Base-by-base conservation (phyloP, 176 grass and related monocot genomes). In the Oryza longistaminata region DNA sequence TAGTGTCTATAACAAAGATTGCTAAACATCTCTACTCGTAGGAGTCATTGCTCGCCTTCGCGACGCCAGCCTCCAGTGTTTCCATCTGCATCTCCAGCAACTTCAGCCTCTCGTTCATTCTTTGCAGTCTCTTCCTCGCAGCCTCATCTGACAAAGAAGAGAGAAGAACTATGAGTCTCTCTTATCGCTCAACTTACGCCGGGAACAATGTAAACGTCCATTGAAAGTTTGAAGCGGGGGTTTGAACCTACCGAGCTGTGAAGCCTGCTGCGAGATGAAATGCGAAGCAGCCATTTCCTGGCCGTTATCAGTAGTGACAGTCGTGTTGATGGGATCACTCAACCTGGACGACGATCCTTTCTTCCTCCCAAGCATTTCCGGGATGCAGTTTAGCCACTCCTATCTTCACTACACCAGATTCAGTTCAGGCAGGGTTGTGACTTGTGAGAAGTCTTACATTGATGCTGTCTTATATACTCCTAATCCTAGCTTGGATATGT, bases 1-100 rank as follows among this genome's bases (percentile, higher is more conserved):
- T 31, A 37, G 2, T 61, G 21, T 22, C n/a, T 15, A 6, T 21
- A 9, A 44, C 14, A 16, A 73, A 27, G 22, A 73, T 25, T 6
- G 22, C 7, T 27, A 27, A 52, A 21, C 21, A 62, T 34, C 4
- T 6, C 71, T 84, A 55, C 10, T 68, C 55, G 3, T 67, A 73
- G 40, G 77, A 11, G 46, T 78, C 78, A 12, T 66, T 69, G 24
- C 68, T 80, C 29, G 88, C 88, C 80, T 83, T 90, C 5, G 31
- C 77, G 13, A 93, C 76, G 73, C 85, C 88, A 11, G 78, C 65
- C 74, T 88, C 88, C 19, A 90, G 35, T 3, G 73, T 76, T 25
- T 90, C 82, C 88, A 91, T 93, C 66, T 93, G 92, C 68, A 66
- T 19, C 83, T 93, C 92, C 55, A 93, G 69, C 64, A 83, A n/a